Base-by-base conservation (phyloP, 2,329 filamentous ascomycete species). In the Botrytis pseudocinerea region DNA sequence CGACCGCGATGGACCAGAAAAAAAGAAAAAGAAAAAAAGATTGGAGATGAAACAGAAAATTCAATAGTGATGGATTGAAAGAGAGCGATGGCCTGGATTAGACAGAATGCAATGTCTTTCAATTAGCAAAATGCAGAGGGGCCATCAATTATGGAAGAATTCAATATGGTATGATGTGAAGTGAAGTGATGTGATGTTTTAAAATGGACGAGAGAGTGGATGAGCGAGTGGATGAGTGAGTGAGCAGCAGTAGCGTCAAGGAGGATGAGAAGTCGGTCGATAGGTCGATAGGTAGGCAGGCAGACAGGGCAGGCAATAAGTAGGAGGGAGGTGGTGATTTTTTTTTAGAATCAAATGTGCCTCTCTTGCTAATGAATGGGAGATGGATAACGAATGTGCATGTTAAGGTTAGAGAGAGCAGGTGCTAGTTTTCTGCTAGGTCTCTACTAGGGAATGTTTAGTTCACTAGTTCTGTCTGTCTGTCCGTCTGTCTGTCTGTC, bases 51-150 rank as follows among this genome's bases (percentile, higher is more conserved):
- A 65, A 65, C 28, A 16, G 44, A 35, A 48, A 35, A n/a, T 48
- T 32, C 65, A 68, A 68, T 68, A 57, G n/a, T n/a, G 48, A 68
- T 68, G 14, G 35, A 57, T 54, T 5, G 51, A 61, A 25, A 32
- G 48, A 40, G 54, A 9, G 35, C 8, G 48, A 68, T 32, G 25
- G 35, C 32, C 32, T 54, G 25, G 35, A 64, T 40, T 40, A 46
- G 61, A 64, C n/a, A 20, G 14, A 32, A 66, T 38, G 22, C 22
- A 25, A 48, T 48, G 42, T 35, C 62, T 46, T 40, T 54, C 4
- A 54, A 32, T 38, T 42, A n/a, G 65, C 48, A 57, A 28, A 54
- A 68, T 57, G 38, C 48, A 46, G 44, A 63, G 28, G 61, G 51
- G 48, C 48, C n/a, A 51, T 51, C 28, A 35, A 46, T 35, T 44